Evolutionary conservation across 1,139 yeast species (phyloP).

Genomic region (Ogataea hybrid): DNA sequence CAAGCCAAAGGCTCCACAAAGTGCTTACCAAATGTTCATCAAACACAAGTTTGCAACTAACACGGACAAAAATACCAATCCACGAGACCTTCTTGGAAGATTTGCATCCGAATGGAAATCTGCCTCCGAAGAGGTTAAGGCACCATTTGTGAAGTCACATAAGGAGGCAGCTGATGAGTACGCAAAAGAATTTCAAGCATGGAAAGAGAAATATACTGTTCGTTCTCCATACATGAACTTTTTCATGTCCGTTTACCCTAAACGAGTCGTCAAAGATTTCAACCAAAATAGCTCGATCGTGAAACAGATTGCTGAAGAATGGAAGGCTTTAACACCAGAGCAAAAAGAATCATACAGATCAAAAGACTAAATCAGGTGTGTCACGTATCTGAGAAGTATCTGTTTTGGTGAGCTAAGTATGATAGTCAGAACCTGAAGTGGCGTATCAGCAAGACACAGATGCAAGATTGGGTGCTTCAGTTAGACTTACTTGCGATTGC

Average conservation of each 20-base stretch:
- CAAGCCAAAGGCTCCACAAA: slow-evolving; percentile 26
- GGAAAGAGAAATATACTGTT: slow-evolving; percentile 26
- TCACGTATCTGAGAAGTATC: no score
- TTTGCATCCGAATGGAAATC: slow-evolving; percentile 3
- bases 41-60: slow-evolving; percentile 18
- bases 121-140: slow-evolving; percentile 13
- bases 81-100: slow-evolving; percentile 13
- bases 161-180: slow-evolving; percentile 12
- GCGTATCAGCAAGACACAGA: no score
- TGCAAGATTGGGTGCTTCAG: no score
- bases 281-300: slow-evolving; percentile 14
- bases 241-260: slow-evolving; percentile 17
- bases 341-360: slow-evolving; percentile 23
- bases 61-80: slow-evolving; percentile 12
- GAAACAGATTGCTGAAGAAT: slow-evolving; percentile 19
- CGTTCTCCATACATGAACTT: slow-evolving; percentile 24
- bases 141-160: slow-evolving; percentile 10
- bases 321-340: slow-evolving; percentile 23
- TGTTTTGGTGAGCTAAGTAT: no score
- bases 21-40: slow-evolving; percentile 21
- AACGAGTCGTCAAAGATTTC: slow-evolving; percentile 10
- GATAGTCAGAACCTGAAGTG: no score
- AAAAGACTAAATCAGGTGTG: background rate
- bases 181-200: slow-evolving; percentile 17
- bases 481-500: no score